These are phyloP conservation scores for Bretschneidera sinensis DNA, from an alignment of 345 rosid genomes.

Conservation along the genomic window DNA sequence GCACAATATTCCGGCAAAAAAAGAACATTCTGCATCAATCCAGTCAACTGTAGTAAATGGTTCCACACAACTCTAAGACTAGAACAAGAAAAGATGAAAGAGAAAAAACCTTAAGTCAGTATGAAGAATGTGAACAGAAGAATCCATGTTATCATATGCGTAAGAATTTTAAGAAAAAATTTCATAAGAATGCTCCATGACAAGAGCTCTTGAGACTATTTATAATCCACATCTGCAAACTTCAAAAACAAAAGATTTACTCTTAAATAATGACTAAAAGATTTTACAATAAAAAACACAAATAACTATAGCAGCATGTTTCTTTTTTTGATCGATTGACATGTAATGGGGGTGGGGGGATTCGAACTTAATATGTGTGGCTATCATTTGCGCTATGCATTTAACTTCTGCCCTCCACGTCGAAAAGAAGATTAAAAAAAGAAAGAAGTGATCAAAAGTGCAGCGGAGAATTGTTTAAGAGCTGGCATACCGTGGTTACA, in stretches of 20 bases:
- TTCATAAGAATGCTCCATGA: not conserved
- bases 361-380: too few species aligned
- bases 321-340: too few species aligned
- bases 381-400: too few species aligned
- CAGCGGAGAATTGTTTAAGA: not conserved
- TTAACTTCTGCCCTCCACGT: not conserved
- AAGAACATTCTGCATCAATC: too few species aligned
- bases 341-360: too few species aligned
- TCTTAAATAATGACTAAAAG: too few species aligned
- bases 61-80: not conserved
- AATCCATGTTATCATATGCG: too few species aligned
- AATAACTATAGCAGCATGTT: too few species aligned
- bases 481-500: slow-evolving; percentile 81
- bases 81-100: too few species aligned
- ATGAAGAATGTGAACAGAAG: not conserved
- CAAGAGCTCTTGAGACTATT: not conserved
- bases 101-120: not conserved
- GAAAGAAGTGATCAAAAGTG: slow-evolving; percentile 4
- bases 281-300: too few species aligned
- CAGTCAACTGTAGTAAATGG: not conserved
- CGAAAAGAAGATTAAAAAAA: not conserved
- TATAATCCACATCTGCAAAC: not conserved
- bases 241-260: too few species aligned
- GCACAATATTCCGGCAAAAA: not conserved
- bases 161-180: not conserved